These are phyloP conservation scores for Penicillium cataractarum DNA, from an alignment of 495 filamentous ascomycete genomes.

Conservation along the genomic window DNA sequence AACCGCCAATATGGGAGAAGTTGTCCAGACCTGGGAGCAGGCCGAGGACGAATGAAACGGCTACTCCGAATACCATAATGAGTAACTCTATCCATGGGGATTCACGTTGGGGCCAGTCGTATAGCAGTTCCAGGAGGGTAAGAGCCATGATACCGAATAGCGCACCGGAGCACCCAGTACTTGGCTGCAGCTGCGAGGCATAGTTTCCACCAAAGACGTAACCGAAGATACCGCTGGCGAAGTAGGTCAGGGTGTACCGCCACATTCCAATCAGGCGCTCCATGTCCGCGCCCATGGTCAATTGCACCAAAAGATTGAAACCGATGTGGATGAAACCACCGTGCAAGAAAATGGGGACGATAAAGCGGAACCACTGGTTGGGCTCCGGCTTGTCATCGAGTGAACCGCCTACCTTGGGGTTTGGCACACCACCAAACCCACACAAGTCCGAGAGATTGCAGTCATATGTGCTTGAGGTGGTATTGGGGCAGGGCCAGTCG, in stretches of 20 bases:
- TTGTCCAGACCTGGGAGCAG: slow-evolving; percentile 94
- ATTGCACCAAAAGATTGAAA: slow-evolving; percentile 91
- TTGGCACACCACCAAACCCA: slow-evolving; percentile 74
- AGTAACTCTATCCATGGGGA: slow-evolving; percentile 78
- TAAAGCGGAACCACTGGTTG: slow-evolving; percentile 97
- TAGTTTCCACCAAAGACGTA: slow-evolving; percentile 96
- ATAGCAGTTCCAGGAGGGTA: slow-evolving; percentile 83
- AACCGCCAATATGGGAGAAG: slow-evolving; percentile 95
- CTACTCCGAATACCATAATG: slow-evolving; percentile 81
- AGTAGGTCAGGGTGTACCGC: slow-evolving; percentile 85
- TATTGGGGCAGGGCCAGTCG: slow-evolving; percentile 75
- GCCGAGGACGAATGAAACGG: slow-evolving; percentile 89
- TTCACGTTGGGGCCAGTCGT: slow-evolving; percentile 79
- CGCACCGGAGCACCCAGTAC: slow-evolving; percentile 84
- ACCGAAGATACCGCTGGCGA: slow-evolving; percentile 91
- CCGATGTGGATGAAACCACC: slow-evolving; percentile 91
- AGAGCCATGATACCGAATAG: slow-evolving; percentile 93
- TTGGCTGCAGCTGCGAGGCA: slow-evolving; percentile 75
- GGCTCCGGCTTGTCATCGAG: slow-evolving; percentile 58
- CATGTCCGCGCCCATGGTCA: slow-evolving; percentile 87
- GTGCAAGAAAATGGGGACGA: slow-evolving; percentile 93
- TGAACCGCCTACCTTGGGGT: slow-evolving; percentile 50
- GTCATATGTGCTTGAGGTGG: slow-evolving; percentile 58
- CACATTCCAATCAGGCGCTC: slow-evolving; percentile 83
- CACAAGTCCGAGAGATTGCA: slow-evolving; percentile 81